Percentiles rank a stretch among this genome's conserved stretches.
These are phyloP conservation scores for Suillus clintonianus DNA, from an alignment of 768 basidiomycete genomes.

Conservation along the genomic window DNA sequence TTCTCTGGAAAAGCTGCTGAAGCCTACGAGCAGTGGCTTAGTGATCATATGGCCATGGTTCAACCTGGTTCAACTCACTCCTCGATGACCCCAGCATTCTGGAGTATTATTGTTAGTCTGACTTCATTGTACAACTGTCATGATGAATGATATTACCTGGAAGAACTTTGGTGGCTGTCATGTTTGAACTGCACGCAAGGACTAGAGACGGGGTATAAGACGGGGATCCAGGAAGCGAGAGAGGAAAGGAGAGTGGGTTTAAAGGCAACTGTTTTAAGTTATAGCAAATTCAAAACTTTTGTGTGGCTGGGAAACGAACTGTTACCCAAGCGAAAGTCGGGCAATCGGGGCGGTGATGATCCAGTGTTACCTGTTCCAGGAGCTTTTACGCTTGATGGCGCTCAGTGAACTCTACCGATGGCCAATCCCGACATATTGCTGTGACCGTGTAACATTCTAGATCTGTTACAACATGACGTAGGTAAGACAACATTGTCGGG, in stretches of 20 bases:
- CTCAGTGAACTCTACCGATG: no score
- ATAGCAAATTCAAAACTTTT: conserved; percentile 9
- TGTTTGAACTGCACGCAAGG: conserved; percentile 13
- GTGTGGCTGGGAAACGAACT: conserved; percentile 2
- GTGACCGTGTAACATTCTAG: no score
- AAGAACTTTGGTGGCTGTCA: conserved; percentile 24
- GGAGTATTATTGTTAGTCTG: conserved; percentile 1
- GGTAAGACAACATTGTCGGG: no score
- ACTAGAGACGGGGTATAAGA: conserved; percentile 4
- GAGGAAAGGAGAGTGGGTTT: conserved; percentile 2
- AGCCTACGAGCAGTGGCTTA: conserved; percentile 55
- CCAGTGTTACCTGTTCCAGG: no score
- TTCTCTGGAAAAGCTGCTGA: conserved; percentile 90
- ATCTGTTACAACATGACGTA: no score
- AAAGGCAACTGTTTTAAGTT: conserved; percentile 9
- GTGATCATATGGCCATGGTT: conserved; percentile 29
- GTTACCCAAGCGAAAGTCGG: background rate
- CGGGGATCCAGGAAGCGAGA: background rate
- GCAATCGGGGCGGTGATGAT: no score
- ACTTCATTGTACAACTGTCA: background rate
- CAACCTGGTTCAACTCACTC: conserved; percentile 54
- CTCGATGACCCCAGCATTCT: conserved; percentile 85
- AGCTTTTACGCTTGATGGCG: no score
- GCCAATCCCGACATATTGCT: no score
- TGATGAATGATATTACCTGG: conserved; percentile 23